Percentiles rank a stretch among this genome's conserved stretches.
Conservation (phyloP, 2,329 filamentous ascomycete genomes). For the Neofusicoccum laricinum region DNA sequence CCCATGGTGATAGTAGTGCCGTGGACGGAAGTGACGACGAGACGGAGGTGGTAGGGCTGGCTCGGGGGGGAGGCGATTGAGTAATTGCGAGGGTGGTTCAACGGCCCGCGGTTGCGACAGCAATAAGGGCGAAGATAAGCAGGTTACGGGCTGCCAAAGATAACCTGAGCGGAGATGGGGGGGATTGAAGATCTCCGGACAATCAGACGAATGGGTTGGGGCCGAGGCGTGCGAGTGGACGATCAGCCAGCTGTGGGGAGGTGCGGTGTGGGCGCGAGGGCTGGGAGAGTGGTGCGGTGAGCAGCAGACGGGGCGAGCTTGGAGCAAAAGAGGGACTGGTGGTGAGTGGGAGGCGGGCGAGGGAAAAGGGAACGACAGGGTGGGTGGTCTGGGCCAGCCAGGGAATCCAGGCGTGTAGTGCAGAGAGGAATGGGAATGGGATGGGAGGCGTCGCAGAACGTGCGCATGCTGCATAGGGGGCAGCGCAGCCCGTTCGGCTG, state of each 20-base stretch:
- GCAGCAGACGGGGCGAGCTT: slow-evolving; percentile 9
- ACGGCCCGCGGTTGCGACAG: slow-evolving; percentile 4
- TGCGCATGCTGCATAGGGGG: background rate
- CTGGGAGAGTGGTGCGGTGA: background rate
- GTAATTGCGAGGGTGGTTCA: background rate
- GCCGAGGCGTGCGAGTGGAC: background rate
- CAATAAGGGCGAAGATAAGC: slow-evolving; percentile 9
- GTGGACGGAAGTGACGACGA: background rate
- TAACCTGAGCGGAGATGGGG: background rate
- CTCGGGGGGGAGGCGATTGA: background rate
- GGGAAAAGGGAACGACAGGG: slow-evolving; percentile 5
- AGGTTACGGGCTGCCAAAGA: background rate
- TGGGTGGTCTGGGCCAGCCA: slow-evolving; percentile 12
- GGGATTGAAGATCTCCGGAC: background rate
- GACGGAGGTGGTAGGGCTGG: background rate
- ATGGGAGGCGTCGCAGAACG: slow-evolving; percentile 4
- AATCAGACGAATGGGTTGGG: background rate
- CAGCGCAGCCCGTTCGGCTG: background rate
- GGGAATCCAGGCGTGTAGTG: background rate
- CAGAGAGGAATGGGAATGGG: slow-evolving; percentile 3
- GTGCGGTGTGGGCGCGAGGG: background rate
- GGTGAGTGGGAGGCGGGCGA: slow-evolving; percentile 10
- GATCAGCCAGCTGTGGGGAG: background rate
- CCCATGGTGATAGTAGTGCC: slow-evolving; percentile 29
- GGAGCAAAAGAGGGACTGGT: slow-evolving; percentile 7